Conservation (phyloP, 164 flowering plant genomes). For the Annona squamosa region DNA sequence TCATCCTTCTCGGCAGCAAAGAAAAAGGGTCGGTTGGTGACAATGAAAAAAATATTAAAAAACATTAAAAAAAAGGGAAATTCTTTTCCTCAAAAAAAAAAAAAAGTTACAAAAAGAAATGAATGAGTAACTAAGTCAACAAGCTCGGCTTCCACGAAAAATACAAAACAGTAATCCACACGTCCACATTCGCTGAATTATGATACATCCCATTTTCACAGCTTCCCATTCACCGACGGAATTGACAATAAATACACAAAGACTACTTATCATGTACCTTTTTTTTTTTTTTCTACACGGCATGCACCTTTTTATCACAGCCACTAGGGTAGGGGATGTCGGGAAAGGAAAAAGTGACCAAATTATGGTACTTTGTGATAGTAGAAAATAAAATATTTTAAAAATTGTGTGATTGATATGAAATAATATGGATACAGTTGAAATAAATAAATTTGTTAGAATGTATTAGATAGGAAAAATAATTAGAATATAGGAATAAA, state of each 20-base stretch:
- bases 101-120: not conserved
- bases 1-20: not conserved
- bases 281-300: not conserved
- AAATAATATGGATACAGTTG: no score
- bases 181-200: not conserved
- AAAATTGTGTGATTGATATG: no score
- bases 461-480: no score
- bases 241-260: not conserved
- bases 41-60: not conserved
- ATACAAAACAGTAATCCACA: not conserved
- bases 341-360: no score
- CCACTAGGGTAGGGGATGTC: no score
- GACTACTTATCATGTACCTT: not conserved
- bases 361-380: no score
- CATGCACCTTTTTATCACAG: no score
- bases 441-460: no score
- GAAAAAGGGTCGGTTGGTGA: constrained; percentile 2
- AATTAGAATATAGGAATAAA: no score
- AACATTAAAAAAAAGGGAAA: not conserved
- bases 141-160: constrained; percentile 2
- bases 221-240: not conserved
- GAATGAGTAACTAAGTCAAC: not conserved
- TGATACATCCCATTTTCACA: not conserved
- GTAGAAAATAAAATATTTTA: no score
- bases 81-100: not conserved